Base-by-base conservation (phyloP, 176 grass and related monocot species). In the Ampelocalamus luodianensis region DNA sequence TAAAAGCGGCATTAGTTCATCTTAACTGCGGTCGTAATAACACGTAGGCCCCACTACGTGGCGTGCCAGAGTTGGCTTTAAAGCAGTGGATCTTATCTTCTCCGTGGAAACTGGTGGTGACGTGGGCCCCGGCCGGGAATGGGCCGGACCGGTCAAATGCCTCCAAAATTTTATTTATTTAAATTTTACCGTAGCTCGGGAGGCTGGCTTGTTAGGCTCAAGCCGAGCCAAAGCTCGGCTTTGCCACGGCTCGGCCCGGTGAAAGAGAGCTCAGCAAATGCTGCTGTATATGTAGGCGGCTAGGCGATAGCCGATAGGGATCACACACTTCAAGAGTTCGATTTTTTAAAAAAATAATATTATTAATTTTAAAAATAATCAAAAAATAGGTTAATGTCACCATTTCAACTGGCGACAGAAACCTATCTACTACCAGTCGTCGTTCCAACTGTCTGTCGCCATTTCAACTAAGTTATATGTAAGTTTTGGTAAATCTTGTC, bases 51-150 rank as follows among this genome's bases (percentile, higher is more conserved):
- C 66, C 74, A 54, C 14, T 24, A 88, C 78, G 77, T 85, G 84
- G 10, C 88, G 79, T 46, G 72, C 20, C 3, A 15, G 4, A 55
- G 6, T 66, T 55, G 78, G 83, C 78, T 18, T 40, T 39, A 36
- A 36, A 11, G 71, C 29, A 0, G 23, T 77, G 88, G 79, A 83
- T 86, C 88, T 86, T 90, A 90, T 86, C 88, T 22, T 6, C 78
- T 83, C 24, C 79, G 75, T 77, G 56, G 88, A 79, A 79, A 26
- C 55, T 78, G 38, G 55, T 63, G 65, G 20, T 9, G 4, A 32
- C 4, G 56, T 67, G 84, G 79, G 86, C 3, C 83, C 88, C 78
- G 2, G 1, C 2, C 2, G 0, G 3, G 6, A 36, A 13, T 18
- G 67, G 26, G 10, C 23, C 74, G 16, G 3, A 13, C 27, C 45